Conservation (phyloP, 352 stramenopile species). For the Salisapilia sapeloensis region DNA sequence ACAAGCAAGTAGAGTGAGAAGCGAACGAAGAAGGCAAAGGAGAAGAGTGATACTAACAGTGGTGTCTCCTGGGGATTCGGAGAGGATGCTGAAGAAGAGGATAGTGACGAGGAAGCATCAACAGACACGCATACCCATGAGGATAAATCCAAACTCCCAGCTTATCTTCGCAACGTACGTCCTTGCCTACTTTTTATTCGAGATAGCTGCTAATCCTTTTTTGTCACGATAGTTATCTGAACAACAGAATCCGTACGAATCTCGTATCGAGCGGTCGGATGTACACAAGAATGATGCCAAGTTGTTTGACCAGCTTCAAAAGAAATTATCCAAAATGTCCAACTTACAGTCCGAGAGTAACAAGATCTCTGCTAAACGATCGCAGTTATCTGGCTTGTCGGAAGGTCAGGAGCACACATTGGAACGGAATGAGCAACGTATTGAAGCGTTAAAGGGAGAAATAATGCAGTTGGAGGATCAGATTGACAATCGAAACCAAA, state of each 20-base stretch:
- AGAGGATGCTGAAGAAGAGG: slow-evolving; percentile 56
- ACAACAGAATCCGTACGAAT: slow-evolving; percentile 27
- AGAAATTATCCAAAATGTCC: slow-evolving; percentile 68
- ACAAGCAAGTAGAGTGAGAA: slow-evolving; percentile 3
- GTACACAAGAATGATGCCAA: slow-evolving; percentile 56
- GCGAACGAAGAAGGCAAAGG: slow-evolving; percentile 5
- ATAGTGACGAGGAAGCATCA: slow-evolving; percentile 1
- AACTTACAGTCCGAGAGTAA: slow-evolving; percentile 50
- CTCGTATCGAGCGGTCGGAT: slow-evolving; percentile 18
- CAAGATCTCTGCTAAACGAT: slow-evolving; percentile 58
- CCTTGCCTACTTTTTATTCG: neutral
- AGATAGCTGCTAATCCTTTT: neutral
- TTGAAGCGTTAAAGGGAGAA: slow-evolving; percentile 37
- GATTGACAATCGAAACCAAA: slow-evolving; percentile 32
- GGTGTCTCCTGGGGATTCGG: slow-evolving; percentile 68
- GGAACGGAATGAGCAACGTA: slow-evolving; percentile 40
- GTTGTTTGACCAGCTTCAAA: slow-evolving; percentile 64
- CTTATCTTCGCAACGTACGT: slow-evolving; percentile 54
- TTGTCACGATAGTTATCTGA: slow-evolving; percentile 18
- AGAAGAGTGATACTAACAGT: slow-evolving; percentile 8
- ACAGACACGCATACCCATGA: slow-evolving; percentile 1
- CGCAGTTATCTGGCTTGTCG: slow-evolving; percentile 30
- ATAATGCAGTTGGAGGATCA: slow-evolving; percentile 37
- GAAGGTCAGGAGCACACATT: slow-evolving; percentile 45
- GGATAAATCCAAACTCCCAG: slow-evolving; percentile 21